Evolutionary conservation across 805 yeast genomes (phyloP).

Genomic region (Yamadazyma sp.): DNA sequence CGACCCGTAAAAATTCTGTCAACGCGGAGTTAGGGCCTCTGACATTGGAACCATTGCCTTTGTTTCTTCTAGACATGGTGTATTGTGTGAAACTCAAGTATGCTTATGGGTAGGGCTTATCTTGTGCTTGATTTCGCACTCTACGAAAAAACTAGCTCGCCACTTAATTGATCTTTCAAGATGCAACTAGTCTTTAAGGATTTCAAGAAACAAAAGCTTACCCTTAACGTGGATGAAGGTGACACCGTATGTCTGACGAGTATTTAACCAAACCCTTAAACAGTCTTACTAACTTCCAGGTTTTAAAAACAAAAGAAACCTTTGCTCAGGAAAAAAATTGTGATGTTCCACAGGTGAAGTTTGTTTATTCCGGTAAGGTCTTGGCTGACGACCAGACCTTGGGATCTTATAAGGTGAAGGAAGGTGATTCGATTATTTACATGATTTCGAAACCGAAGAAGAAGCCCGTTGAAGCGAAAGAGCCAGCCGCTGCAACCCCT

Average conservation of each 20-base stretch:
- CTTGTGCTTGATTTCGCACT: too few species aligned
- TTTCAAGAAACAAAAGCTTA: constrained; percentile 86
- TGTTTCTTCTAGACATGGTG: constrained; percentile 16
- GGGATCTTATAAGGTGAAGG: constrained; percentile 72
- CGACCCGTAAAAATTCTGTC: constrained; percentile 82
- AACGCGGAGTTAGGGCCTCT: constrained; percentile 81
- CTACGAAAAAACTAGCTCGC: constrained; percentile 9
- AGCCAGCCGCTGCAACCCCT: constrained; percentile 25
- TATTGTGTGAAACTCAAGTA: too few species aligned
- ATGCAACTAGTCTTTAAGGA: constrained; percentile 88
- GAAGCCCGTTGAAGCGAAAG: constrained; percentile 25
- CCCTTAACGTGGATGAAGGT: constrained; percentile 68
- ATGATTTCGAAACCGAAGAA: constrained; percentile 65
- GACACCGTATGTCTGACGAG: constrained; percentile 55
- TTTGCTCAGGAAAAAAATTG: constrained; percentile 68
- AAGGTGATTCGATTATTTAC: constrained; percentile 84
- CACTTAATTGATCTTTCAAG: constrained; percentile 3
- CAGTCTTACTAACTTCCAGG: constrained; percentile 28
- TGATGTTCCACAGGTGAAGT: constrained; percentile 62
- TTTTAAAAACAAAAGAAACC: constrained; percentile 66
- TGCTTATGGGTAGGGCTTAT: too few species aligned
- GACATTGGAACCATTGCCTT: constrained; percentile 24
- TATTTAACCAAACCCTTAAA: not conserved
- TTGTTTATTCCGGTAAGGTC: constrained; percentile 90
- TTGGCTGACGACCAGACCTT: constrained; percentile 79